Evolutionary conservation across 345 rosid genomes (phyloP), one percentile per base, ranked within the genome.

Genomic region (Populus nigra): DNA sequence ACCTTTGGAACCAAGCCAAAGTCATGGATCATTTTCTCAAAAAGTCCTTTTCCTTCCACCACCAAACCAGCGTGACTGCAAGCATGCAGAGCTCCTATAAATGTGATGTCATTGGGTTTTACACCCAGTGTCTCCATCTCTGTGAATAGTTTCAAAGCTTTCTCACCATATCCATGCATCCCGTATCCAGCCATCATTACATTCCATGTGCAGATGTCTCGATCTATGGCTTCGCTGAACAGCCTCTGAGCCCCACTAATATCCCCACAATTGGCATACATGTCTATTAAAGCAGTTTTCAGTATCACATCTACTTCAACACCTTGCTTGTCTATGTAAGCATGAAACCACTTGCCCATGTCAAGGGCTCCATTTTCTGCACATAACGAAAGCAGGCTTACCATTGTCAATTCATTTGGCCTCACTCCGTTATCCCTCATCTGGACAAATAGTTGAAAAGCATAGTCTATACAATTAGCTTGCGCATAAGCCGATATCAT

Each of bases 51-150:
- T n/a, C 89, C 91, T 80, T 88, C 85, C 49, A 66, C 71, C 31
- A 88, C 88, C 83, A 87, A 71, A 20, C 93, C 90, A 23, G 86
- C 83, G 82, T 90, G 93, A 77, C 90, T 79, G 31, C 90, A 90
- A 62, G 89, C 90, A 79, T 84, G 81, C 57, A 90, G 82, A 27
- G 79, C 81, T 23, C 85, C 88, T 2, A 88, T 73, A 57, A 85
- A 85, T 16, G 91, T 90, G 68, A 83, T 69, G 68, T 70, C 86
- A 65, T 82, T 84, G 41, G 90, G 91, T 68, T 77, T 72, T 8
- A 59, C 49, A 65, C 85, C 80, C 9, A 36, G 35, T 77, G 79
- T 80, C 47, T 84, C 80, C 91, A 90, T 90, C 71, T 84, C 81
- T 27, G 29, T 38, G 53, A 85, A 80, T 29, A 88, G 84, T 63